Evolutionary conservation across 352 stramenopile species (phyloP), one percentile per base, ranked within the genome.

Genomic region (Globisporangium apiculatum): DNA sequence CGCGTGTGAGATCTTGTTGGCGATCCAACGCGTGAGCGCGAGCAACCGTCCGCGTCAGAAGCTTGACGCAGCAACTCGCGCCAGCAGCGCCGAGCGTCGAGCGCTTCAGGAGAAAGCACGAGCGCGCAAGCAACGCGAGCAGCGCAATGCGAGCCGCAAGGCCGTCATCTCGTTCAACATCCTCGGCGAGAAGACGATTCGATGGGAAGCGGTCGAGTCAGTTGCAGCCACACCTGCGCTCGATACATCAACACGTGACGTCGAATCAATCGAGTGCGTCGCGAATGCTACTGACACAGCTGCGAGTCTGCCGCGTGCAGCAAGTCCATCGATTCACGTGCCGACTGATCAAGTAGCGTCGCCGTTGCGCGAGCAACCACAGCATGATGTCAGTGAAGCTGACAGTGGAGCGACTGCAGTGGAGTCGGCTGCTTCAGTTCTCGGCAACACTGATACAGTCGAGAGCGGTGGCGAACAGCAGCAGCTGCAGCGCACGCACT

Each of bases 141-240:
- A 67, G 36, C 50, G 54, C 1, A 52, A 69, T 49, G 35, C 42
- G 7, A 57, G 60, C 41, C 69, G 63, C 10, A 74, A 77, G 37
- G 54, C 76, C 7, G 65, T 88, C 31, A 69, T 90, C 6, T 71
- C 72, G 0, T 90, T 86, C 57, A 90, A 88, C 51, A 67, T 79
- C 15, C 66, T 90, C 5, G 80, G 80, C 5, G 80, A 90, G 51
- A 88, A 87, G 43, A 72, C 62, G 7, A 69, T 88, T 57, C 73
- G 67, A 18, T 90, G 77, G 77, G 65, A 80, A 14, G 36, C 52
- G 8, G 17, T n/a, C 3, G 18, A 17, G 41, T 31, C 9, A 10
- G 11, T 35, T 2, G 15, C 11, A 43, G 40, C 40, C 1, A 43
- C 40, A 43, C 4, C 40, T 43, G 40, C 40, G 7, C 1, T 12